These are phyloP conservation scores for Nitzschia palea DNA, from an alignment of 108 stramenopile species.

Conservation along the genomic window DNA sequence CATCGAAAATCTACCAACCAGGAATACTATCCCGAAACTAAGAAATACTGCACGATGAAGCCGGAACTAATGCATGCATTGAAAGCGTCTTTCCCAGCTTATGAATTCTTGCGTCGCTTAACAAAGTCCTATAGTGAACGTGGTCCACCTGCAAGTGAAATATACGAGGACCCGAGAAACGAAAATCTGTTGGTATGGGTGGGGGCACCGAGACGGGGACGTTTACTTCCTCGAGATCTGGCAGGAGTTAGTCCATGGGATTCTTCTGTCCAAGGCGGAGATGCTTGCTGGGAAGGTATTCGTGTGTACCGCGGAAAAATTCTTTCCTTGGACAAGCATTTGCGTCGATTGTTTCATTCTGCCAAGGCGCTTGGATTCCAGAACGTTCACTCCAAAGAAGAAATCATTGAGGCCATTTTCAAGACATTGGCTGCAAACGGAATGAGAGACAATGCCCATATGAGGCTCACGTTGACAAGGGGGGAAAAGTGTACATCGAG, in stretches of 20 bases:
- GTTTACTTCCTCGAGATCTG: slow-evolving; percentile 65
- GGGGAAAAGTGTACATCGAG: slow-evolving; percentile 87
- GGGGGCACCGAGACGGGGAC: slow-evolving; percentile 63
- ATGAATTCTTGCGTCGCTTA: slow-evolving; percentile 55
- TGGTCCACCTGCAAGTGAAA: slow-evolving; percentile 54
- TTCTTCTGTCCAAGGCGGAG: slow-evolving; percentile 92
- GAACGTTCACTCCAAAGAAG: slow-evolving; percentile 75
- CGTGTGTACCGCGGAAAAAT: slow-evolving; percentile 86
- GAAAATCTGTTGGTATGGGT: slow-evolving; percentile 85
- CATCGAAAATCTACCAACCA: slow-evolving; percentile 19
- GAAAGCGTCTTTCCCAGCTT: slow-evolving; percentile 68
- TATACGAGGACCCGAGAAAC: slow-evolving; percentile 88
- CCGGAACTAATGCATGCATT: slow-evolving; percentile 57
- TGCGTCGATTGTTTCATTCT: slow-evolving; percentile 80
- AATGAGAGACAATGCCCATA: slow-evolving; percentile 92
- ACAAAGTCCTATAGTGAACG: slow-evolving; percentile 44
- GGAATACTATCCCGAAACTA: slow-evolving; percentile 13
- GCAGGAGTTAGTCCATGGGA: slow-evolving; percentile 86
- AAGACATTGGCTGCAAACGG: slow-evolving; percentile 91
- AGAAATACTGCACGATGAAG: slow-evolving; percentile 61
- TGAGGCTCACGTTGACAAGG: slow-evolving; percentile 88
- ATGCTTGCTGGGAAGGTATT: slow-evolving; percentile 91
- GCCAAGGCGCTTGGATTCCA: slow-evolving; percentile 90
- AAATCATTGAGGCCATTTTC: slow-evolving; percentile 88
- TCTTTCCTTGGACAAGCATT: slow-evolving; percentile 83